phyloP scores from a whole-genome alignment of 1,139 yeast species.

The Taphrina wiesneri region DNA sequence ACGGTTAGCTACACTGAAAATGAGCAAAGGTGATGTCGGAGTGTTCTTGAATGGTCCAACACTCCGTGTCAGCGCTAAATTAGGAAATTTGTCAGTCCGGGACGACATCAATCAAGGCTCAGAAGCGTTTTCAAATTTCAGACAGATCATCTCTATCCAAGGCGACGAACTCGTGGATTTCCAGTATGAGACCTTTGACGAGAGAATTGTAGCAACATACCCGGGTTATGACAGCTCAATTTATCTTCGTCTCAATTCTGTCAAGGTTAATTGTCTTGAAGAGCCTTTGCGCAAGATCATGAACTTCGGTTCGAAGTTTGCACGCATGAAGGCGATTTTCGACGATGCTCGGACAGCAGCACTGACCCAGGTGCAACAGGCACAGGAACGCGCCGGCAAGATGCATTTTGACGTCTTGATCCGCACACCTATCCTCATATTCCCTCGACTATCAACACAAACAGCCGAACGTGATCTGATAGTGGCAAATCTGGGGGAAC shows the following conservation, averaged over 20 bases:
- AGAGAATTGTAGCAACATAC: slow-evolving; percentile 41
- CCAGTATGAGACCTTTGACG: slow-evolving; percentile 75
- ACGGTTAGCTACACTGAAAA: slow-evolving; percentile 72
- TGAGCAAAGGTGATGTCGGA: slow-evolving; percentile 71
- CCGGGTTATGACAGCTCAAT: slow-evolving; percentile 59
- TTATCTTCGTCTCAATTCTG: slow-evolving; percentile 71
- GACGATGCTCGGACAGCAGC: slow-evolving; percentile 90
- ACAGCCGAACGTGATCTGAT: slow-evolving; percentile 58
- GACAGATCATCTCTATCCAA: slow-evolving; percentile 74
- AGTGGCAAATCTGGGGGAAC: slow-evolving; percentile 78
- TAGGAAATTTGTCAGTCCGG: slow-evolving; percentile 77
- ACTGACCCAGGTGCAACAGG: slow-evolving; percentile 62
- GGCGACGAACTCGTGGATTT: slow-evolving; percentile 83
- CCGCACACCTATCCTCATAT: slow-evolving; percentile 78
- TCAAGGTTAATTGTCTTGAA: slow-evolving; percentile 75
- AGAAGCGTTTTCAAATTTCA: slow-evolving; percentile 53
- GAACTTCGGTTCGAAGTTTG: slow-evolving; percentile 70
- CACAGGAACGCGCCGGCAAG: slow-evolving; percentile 58
- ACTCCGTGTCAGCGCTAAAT: slow-evolving; percentile 68
- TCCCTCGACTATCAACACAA: slow-evolving; percentile 58
- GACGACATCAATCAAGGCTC: slow-evolving; percentile 74
- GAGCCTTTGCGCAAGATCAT: slow-evolving; percentile 71
- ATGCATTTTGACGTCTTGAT: slow-evolving; percentile 72
- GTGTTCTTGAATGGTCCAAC: slow-evolving; percentile 73
- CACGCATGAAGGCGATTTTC: slow-evolving; percentile 79